These are phyloP conservation scores for Pichia sp. DNA, from an alignment of 1,139 yeast genomes.

Conservation along the genomic window DNA sequence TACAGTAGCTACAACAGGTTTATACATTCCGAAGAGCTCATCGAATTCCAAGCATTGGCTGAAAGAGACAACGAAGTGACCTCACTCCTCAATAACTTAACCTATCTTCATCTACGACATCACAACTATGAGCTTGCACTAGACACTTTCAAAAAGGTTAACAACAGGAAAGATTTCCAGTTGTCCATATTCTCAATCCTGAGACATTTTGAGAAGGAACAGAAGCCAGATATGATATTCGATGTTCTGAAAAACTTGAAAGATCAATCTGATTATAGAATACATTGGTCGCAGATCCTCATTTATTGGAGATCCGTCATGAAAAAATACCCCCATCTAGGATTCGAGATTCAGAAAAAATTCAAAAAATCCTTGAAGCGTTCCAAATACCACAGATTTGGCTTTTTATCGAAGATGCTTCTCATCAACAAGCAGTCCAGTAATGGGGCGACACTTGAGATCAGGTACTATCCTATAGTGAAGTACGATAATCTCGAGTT, in stretches of 20 bases:
- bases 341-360: conserved; percentile 14
- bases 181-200: conserved; percentile 13
- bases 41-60: conserved; percentile 7
- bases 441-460: conserved; percentile 2
- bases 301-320: conserved; percentile 25
- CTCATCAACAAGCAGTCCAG: conserved; percentile 7
- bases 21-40: conserved; percentile 10
- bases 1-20: conserved; percentile 10
- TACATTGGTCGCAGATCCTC: conserved; percentile 18
- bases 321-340: conserved; percentile 23
- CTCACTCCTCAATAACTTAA: conserved; percentile 15
- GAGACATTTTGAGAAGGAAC: conserved; percentile 19
- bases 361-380: conserved; percentile 11
- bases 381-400: conserved; percentile 15
- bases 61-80: conserved; percentile 13
- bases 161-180: conserved; percentile 14
- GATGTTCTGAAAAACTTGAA: conserved; percentile 13
- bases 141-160: conserved; percentile 11
- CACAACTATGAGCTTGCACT: conserved; percentile 17
- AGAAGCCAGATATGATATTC: conserved; percentile 18
- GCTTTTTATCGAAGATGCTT: conserved; percentile 12
- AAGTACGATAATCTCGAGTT: conserved; percentile 12
- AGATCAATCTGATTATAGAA: conserved; percentile 7
- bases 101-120: conserved; percentile 22
- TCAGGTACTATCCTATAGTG: conserved; percentile 13